Base-by-base conservation (phyloP, 2,329 filamentous ascomycete species). In the Aureobasidium uvarum region DNA sequence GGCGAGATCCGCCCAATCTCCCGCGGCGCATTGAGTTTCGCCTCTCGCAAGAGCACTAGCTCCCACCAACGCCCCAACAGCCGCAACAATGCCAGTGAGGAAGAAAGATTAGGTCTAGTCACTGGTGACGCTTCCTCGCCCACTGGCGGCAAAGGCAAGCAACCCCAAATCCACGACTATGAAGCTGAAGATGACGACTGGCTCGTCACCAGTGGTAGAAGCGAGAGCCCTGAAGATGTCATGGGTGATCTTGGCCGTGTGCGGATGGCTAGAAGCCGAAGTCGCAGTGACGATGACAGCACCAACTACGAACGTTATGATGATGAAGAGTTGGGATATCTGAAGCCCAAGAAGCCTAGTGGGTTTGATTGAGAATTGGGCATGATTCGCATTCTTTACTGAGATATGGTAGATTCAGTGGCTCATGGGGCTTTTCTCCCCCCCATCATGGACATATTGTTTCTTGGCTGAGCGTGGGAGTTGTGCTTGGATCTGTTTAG, bases 61-160 rank as follows among this genome's bases (percentile, higher is more conserved):
- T 54, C 64, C 11, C 36, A 45, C 20, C 56, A 60, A 2, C 56
- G 56, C 8, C 58, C 58, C 16, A 14, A 5, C 33, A 58, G 50
- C 33, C 62, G 51, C 18, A 62, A 59, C 56, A 65, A 59, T 25
- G 56, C 46, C n/a, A 76, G 75, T 5, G 76, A 77, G 67, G 76
- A 77, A 68, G 76, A 77, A 59, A 67, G 76, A 1, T 65, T 76
- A 0, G 76, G 76, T 8, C 70, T 77, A 2, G 76, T 77, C 18
- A 71, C 74, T 43, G 74, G 75, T 14, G 76, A 77, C 11, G 67
- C 68, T 36, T 36, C 33, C 33, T 36, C 33, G 33, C 33, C 33
- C 33, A 36, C 33, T 13, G 5, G 62, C 66, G 25, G 41, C 20
- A 51, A 51, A 1, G n/a, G 23, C 31, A 51, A 39, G 8, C 16